phyloP scores from a whole-genome alignment of 106 monocot species.

The Dendrobium nobile region DNA sequence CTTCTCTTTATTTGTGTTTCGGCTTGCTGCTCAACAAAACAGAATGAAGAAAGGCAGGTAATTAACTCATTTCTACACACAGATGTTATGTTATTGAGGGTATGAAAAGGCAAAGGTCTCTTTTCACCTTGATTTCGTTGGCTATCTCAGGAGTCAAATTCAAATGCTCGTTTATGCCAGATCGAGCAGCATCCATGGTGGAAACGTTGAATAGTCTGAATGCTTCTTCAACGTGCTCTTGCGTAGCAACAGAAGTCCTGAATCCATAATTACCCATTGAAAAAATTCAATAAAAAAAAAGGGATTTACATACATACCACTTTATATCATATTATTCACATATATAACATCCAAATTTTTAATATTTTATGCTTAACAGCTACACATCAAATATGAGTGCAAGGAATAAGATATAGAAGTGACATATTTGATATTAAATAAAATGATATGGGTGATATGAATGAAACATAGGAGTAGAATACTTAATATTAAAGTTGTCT shows the following conservation, averaged over 20 bases:
- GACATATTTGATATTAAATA: too few relatives aligned
- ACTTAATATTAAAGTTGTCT: too few relatives aligned
- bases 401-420: too few relatives aligned
- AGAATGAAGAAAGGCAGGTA: not conserved
- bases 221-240: conserved; percentile 97
- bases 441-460: too few relatives aligned
- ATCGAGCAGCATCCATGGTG: conserved; percentile 93
- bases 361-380: too few relatives aligned
- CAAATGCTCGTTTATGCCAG: conserved; percentile 89
- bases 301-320: too few relatives aligned
- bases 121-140: conserved; percentile 81
- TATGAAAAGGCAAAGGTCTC: too few relatives aligned
- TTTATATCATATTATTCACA: too few relatives aligned
- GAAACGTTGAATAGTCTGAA: conserved; percentile 91
- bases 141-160: conserved; percentile 93
- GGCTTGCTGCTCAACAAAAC: conserved; percentile 57
- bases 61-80: not conserved
- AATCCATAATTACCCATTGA: not conserved
- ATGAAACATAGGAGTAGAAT: too few relatives aligned
- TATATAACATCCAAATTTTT: too few relatives aligned
- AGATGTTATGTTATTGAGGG: not conserved
- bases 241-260: conserved; percentile 79
- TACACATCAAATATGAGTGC: too few relatives aligned
- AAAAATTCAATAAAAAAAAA: too few relatives aligned
- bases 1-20: conserved; percentile 88